Evolutionary conservation across 495 filamentous ascomycete species (phyloP), one percentile per base, ranked within the genome.

Genomic region (Neurospora sp.): DNA sequence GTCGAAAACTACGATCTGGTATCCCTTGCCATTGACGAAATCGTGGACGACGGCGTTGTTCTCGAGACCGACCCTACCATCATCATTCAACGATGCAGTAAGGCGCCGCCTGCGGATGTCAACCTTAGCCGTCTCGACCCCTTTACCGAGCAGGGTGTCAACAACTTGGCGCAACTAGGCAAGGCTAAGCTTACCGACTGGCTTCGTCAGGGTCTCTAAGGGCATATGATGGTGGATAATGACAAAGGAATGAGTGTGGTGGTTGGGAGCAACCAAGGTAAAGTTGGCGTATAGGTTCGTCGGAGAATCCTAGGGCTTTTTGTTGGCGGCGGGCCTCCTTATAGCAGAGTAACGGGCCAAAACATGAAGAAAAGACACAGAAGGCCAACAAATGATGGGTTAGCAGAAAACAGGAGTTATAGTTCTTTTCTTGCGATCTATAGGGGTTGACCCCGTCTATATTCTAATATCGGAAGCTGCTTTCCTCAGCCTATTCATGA

Each of bases 1-100:
- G 90, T 98, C 78, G 96, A 99, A 84, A 97, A 98, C 87, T 99
- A 98, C 85, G 96, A 98, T 79, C 88, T 87, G 10, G 92, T 97
- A 72, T 92, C 94, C 27, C 87, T 99, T 27, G 92, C 94, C 59
- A 92, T 98, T 72, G 96, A 99, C 82, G 96, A 99, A 82, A 93
- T 97, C 72, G 90, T 97, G 39, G 96, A 98, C 82, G 96, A 98
- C 76, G 96, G 96, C 39, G 94, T 99, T 75, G 94, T 98, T 75
- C 87, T 99, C 14, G 96, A 99, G 84, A 97, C 94, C 0, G 96
- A 99, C 81, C 94, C 96, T 0, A 93, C 94, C 38, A 89, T 97
- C 74, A 93, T 99, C 77, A 90, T 94, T 42, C 93, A 93, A 75
- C 85, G 96, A 71, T 96, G 98, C 77, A 96, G 92, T 86, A 89